Evolutionary conservation across 345 rosid genomes (phyloP).

Genomic region (Linum tenue): DNA sequence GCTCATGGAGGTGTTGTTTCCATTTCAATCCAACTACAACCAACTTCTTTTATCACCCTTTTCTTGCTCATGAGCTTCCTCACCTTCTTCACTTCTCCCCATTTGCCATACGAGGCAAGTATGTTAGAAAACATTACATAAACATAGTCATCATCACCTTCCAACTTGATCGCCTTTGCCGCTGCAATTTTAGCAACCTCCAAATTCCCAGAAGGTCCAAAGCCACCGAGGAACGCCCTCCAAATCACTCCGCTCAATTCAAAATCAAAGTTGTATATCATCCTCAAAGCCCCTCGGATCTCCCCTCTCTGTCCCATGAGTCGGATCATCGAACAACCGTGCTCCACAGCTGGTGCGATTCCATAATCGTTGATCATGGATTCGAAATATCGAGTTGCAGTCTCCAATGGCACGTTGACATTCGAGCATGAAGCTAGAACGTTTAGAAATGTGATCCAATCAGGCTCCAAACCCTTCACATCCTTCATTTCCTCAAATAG

Average conservation of each 20-base stretch:
- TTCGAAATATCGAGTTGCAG: constrained; percentile 33
- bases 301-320: constrained; percentile 55
- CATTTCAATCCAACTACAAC: constrained; percentile 60
- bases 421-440: constrained; percentile 58
- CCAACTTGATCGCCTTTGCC: constrained; percentile 37
- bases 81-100: constrained; percentile 42
- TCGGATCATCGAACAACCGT: constrained; percentile 60
- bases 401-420: constrained; percentile 28
- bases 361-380: constrained; percentile 53
- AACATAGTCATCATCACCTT: constrained; percentile 49
- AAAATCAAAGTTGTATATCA: constrained; percentile 42
- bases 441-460: constrained; percentile 60
- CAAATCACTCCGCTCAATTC: constrained; percentile 38
- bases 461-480: constrained; percentile 41
- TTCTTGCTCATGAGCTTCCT: constrained; percentile 56
- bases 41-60: constrained; percentile 51
- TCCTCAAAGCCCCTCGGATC: constrained; percentile 26
- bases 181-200: constrained; percentile 40
- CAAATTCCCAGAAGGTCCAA: constrained; percentile 38
- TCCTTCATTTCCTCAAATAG: constrained; percentile 39
- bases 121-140: constrained; percentile 58
- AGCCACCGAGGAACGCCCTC: constrained; percentile 68
- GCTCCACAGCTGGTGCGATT: constrained; percentile 53
- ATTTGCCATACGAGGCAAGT: constrained; percentile 44
- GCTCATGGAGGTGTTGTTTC: constrained; percentile 11